Percentiles rank a stretch among this genome's conserved stretches.
Conservation (phyloP, 345 rosid genomes). For the Acer yangbiense region DNA sequence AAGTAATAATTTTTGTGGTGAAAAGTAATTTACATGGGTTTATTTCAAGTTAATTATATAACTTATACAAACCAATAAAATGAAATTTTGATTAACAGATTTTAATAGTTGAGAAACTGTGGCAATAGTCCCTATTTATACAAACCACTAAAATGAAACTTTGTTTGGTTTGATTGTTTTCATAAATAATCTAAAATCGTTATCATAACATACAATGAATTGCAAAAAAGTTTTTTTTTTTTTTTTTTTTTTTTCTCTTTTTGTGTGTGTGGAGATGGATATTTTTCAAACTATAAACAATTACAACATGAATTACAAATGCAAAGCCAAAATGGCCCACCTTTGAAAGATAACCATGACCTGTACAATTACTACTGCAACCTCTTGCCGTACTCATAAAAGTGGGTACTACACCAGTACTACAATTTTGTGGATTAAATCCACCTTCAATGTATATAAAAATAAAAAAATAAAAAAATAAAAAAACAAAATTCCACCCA, state of each 20-base stretch:
- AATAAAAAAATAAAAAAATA: too few relatives aligned
- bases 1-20: background rate
- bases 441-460: too few relatives aligned
- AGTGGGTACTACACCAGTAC: background rate
- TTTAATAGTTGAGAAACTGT: too few relatives aligned
- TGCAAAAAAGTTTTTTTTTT: background rate
- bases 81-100: too few relatives aligned
- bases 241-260: too few relatives aligned
- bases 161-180: too few relatives aligned
- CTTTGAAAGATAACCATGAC: constrained; percentile 14
- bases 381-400: background rate
- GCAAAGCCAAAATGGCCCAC: constrained; percentile 19
- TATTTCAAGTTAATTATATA: background rate
- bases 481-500: too few relatives aligned
- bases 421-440: background rate
- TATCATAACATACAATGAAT: constrained; percentile 23
- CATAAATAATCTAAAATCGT: background rate
- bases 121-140: background rate
- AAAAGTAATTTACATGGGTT: background rate
- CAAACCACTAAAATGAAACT: too few relatives aligned
- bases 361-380: background rate
- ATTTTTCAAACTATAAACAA: background rate
- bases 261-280: background rate
- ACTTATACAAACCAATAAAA: too few relatives aligned
- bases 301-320: background rate